These are phyloP conservation scores for Arabidopsis lyrata DNA, from an alignment of 441 rosid genomes.

Conservation along the genomic window DNA sequence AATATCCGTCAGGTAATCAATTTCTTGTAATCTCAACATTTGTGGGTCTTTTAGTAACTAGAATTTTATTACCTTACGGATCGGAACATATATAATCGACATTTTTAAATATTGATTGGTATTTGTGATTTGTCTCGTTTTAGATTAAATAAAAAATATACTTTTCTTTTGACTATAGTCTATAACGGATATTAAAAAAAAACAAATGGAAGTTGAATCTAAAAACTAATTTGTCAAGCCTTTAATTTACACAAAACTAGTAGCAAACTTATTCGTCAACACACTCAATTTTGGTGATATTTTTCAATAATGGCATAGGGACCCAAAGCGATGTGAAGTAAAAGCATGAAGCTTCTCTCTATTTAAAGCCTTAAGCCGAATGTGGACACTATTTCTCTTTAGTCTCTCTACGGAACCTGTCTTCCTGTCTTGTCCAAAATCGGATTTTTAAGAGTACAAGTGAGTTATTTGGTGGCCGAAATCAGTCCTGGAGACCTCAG, in stretches of 20 bases:
- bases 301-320: slow-evolving; percentile 8
- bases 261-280: neutral
- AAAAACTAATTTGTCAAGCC: neutral
- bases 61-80: no score
- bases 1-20: no score
- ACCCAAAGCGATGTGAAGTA: slow-evolving; percentile 34
- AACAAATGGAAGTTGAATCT: no score
- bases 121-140: no score
- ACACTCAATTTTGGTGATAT: slow-evolving; percentile 12
- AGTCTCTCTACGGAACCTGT: neutral
- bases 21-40: no score
- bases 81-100: no score
- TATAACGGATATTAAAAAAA: no score
- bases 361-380: slow-evolving; percentile 23
- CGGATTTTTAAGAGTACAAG: slow-evolving; percentile 25
- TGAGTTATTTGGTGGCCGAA: slow-evolving; percentile 71
- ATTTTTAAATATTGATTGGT: no score
- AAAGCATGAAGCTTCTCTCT: slow-evolving; percentile 29
- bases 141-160: no score
- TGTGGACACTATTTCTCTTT: neutral
- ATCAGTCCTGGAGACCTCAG: slow-evolving; percentile 72
- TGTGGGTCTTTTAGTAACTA: no score
- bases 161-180: no score
- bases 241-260: neutral
- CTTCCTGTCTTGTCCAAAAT: slow-evolving; percentile 20